Percentiles rank a stretch among this genome's conserved stretches.
These are phyloP conservation scores for Yamadazyma sp. DNA, from an alignment of 805 yeast species.

Conservation along the genomic window DNA sequence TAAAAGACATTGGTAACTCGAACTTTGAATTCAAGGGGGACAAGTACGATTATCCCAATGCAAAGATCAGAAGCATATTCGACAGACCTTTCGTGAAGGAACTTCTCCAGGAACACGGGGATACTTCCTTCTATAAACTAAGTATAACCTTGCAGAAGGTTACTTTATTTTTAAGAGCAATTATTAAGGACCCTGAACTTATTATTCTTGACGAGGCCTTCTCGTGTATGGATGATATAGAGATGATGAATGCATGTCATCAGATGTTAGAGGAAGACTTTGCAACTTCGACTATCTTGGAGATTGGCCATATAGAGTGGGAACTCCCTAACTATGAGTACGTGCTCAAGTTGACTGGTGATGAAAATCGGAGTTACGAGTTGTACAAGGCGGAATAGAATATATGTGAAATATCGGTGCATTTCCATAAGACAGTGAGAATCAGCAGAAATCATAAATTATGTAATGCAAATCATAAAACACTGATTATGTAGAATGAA, in stretches of 20 bases:
- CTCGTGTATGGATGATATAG: conserved; percentile 77
- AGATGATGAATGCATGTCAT: conserved; percentile 35
- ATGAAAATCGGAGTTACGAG: conserved; percentile 23
- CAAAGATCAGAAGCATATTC: conserved; percentile 7
- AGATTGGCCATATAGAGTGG: conserved; percentile 79
- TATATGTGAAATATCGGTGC: no score
- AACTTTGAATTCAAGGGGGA: conserved; percentile 47
- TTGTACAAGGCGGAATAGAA: conserved; percentile 14
- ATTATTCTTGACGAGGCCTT: conserved; percentile 90
- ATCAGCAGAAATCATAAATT: no score
- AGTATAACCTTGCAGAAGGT: conserved; percentile 76
- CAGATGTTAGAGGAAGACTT: conserved; percentile 22
- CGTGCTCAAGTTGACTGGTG: conserved; percentile 33
- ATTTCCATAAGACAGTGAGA: no score
- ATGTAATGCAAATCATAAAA: no score
- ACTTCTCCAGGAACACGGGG: conserved; percentile 34
- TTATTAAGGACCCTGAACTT: conserved; percentile 74
- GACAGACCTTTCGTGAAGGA: conserved; percentile 19
- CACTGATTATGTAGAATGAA: no score
- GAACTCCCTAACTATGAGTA: conserved; percentile 75
- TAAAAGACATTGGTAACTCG: conserved; percentile 56
- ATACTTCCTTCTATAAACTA: conserved; percentile 51
- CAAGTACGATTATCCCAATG: conserved; percentile 17
- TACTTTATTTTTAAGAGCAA: conserved; percentile 70
- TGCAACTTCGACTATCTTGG: conserved; percentile 59